These are phyloP conservation scores for Oropetium thomaeum DNA, from an alignment of 176 grass and related monocot genomes.

Conservation along the genomic window DNA sequence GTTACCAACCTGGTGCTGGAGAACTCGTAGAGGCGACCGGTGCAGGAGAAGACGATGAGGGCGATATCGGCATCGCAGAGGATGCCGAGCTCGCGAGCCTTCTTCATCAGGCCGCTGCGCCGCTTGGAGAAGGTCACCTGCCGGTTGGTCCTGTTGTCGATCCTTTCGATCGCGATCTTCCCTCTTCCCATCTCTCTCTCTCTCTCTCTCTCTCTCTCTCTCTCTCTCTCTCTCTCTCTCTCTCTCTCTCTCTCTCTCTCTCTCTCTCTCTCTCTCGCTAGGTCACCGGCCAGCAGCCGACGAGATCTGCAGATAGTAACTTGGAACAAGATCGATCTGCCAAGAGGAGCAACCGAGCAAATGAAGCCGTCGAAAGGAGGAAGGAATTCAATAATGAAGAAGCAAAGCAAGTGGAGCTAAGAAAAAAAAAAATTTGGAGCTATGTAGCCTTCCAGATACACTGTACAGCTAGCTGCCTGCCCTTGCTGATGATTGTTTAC, in stretches of 20 bases:
- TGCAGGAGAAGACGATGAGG: constrained; percentile 41
- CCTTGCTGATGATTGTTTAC: constrained; percentile 1
- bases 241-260: neutral
- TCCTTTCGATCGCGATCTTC: constrained; percentile 32
- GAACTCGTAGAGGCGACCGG: constrained; percentile 30
- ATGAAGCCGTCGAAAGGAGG: constrained; percentile 1
- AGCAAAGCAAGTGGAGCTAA: neutral
- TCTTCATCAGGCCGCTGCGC: constrained; percentile 36
- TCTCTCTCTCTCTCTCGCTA: neutral
- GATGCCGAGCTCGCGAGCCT: constrained; percentile 29
- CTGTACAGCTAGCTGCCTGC: neutral
- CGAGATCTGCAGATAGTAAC: neutral
- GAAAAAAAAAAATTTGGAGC: neutral
- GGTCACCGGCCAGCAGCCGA: no score
- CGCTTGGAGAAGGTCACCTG: constrained; percentile 45
- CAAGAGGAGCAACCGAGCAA: neutral
- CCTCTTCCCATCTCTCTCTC: constrained; percentile 22
- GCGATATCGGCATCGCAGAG: constrained; percentile 25
- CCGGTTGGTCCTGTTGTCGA: constrained; percentile 24
- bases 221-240: neutral
- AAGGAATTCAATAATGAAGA: constrained; percentile 3
- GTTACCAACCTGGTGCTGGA: constrained; percentile 21
- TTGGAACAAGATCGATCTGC: neutral
- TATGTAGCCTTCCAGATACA: neutral
- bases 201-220: neutral